Evolutionary conservation across 176 grass and related monocot species (phyloP), one percentile per base, ranked within the genome.

Genomic region (Cenchrus fungigraminus): DNA sequence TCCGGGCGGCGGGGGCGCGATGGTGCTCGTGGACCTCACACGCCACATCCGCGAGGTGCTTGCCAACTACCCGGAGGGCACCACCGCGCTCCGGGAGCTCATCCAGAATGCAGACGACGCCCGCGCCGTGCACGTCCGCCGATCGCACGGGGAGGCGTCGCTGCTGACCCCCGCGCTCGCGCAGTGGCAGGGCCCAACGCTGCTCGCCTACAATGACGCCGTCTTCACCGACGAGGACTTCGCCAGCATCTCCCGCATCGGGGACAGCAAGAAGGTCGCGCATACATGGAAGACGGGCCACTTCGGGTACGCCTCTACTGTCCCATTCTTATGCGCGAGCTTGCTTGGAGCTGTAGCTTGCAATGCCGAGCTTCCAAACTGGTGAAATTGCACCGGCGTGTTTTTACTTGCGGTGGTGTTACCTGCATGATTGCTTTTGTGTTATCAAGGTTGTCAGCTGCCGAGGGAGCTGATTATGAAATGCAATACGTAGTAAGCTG

Each of bases 71-170:
- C 95, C 95, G 40, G 95, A 94, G 87, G 95, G 92, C 56, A 97
- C 95, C 37, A 97, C 95, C 50, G 92, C 93, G 71, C 92, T 97
- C 68, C 91, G 91, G 68, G 92, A 97, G 88, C 95, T 97, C 65
- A 94, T 94, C 82, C 95, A 97, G 92, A 97, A 97, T 80, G 92
- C 92, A 11, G 95, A 94, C 74, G 95, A 95, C 70, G 95, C 95
- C 12, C 91, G 95, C 22, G 93, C 95, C 46, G 71, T 83, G 46
- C 86, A 86, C 31, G 85, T 98, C 72, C 92, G 91, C 88, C 85
- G 95, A 9, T 19, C 79, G 42, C 95, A 98, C 68, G 87, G 91
- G 6, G 4, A 56, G 6, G 68, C n/a, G 1, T 95, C 93, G 25
- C 80, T 98, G 43, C 89, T 98, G 55, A 87, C 93, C 22, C 89